A percentile compares a stretch with the other conserved stretches of the same genome.
Evolutionary conservation across 768 basidiomycete species (phyloP).

Genomic region (Gyrodon lividus): DNA sequence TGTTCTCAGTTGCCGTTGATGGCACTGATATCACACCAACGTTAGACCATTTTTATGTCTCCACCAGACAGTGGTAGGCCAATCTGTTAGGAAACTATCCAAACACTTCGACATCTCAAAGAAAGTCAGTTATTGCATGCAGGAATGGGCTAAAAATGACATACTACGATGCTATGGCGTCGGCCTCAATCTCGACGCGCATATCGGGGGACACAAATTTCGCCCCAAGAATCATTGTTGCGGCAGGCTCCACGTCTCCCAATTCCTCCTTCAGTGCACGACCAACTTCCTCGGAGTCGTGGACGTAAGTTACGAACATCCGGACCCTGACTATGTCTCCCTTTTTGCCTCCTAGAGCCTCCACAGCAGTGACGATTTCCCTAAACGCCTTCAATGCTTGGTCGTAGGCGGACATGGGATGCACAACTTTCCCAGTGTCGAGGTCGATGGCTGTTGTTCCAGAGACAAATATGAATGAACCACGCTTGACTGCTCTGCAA

Average conservation of each 20-base stretch:
- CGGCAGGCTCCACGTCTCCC: slow-evolving; percentile 44
- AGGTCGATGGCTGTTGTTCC: slow-evolving; percentile 52
- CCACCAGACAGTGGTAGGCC: no score
- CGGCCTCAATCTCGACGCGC: slow-evolving; percentile 57
- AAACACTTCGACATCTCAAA: neutral
- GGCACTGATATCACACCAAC: no score
- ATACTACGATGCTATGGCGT: slow-evolving; percentile 34
- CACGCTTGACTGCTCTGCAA: slow-evolving; percentile 50
- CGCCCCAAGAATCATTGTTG: slow-evolving; percentile 52
- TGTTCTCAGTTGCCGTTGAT: no score
- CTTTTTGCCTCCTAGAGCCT: slow-evolving; percentile 42
- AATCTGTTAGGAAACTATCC: neutral
- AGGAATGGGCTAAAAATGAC: neutral
- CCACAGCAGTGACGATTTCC: slow-evolving; percentile 44
- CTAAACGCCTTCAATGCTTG: slow-evolving; percentile 45
- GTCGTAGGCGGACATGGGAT: slow-evolving; percentile 44
- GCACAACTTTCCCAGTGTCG: slow-evolving; percentile 36
- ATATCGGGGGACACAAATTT: slow-evolving; percentile 46
- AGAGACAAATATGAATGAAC: slow-evolving; percentile 52
- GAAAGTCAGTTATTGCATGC: neutral
- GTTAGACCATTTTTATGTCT: no score
- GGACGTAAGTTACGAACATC: slow-evolving; percentile 46
- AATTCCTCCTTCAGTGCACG: slow-evolving; percentile 42
- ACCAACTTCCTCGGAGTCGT: slow-evolving; percentile 38
- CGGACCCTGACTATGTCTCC: slow-evolving; percentile 46